A percentile compares a stretch with the other conserved stretches of the same genome.
phyloP scores from a whole-genome alignment of 495 filamentous ascomycete species.

The Bathelium albidoporum region DNA sequence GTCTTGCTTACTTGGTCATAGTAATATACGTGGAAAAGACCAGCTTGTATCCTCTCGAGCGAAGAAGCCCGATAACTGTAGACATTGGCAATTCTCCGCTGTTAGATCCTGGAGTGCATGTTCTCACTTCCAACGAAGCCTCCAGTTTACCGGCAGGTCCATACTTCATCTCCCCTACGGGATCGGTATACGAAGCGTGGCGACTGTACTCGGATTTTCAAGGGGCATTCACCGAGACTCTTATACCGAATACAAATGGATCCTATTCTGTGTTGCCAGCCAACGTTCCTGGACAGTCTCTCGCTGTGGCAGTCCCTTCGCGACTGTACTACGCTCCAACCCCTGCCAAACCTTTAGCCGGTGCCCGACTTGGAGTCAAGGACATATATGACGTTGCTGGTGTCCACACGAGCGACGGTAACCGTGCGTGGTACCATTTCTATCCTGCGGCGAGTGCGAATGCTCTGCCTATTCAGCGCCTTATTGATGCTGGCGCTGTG shows the following conservation, averaged over 20 bases:
- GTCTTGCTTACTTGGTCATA: background rate
- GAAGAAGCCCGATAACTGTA: background rate
- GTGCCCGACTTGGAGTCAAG: conserved; percentile 48
- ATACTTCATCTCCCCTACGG: conserved; percentile 32
- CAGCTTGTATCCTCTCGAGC: background rate
- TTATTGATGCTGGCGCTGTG: conserved; percentile 50
- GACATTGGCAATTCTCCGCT: background rate
- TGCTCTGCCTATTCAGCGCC: conserved; percentile 40
- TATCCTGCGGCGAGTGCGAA: conserved; percentile 40
- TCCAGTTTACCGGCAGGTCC: conserved; percentile 28
- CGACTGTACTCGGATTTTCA: conserved; percentile 39
- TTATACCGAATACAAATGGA: conserved; percentile 23
- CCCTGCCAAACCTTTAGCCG: conserved; percentile 26
- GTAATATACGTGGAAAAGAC: background rate
- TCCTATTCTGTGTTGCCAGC: conserved; percentile 35
- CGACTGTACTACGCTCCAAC: conserved; percentile 39
- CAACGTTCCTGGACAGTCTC: conserved; percentile 30
- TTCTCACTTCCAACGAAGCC: background rate
- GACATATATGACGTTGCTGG: conserved; percentile 51
- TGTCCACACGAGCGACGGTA: conserved; percentile 43
- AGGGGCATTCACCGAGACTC: conserved; percentile 37
- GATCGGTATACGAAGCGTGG: conserved; percentile 37
- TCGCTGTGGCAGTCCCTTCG: conserved; percentile 43
- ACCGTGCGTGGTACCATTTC: conserved; percentile 45
- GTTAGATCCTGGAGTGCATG: background rate